A percentile compares a stretch with the other conserved stretches of the same genome.
Conservation (phyloP, 306 rosid genomes). For the Calophaca sinica region DNA sequence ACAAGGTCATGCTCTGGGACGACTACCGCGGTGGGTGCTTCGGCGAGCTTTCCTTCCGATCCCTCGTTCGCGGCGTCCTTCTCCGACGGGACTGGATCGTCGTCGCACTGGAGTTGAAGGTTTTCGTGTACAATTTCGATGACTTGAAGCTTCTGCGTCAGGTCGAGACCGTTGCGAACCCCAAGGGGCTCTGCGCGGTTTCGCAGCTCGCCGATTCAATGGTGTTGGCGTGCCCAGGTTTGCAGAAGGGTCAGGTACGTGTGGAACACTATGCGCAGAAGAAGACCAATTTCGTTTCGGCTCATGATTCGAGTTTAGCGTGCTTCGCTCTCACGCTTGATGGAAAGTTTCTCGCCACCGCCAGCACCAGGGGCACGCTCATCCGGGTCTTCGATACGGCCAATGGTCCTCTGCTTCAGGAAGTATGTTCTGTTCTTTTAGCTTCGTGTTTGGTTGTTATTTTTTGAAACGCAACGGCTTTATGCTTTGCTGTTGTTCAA, state of each 20-base stretch:
- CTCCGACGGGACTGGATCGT: constrained; percentile 77
- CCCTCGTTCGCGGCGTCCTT: constrained; percentile 64
- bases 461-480: neutral
- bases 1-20: constrained; percentile 82
- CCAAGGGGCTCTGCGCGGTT: constrained; percentile 83
- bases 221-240: constrained; percentile 77
- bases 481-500: neutral
- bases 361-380: constrained; percentile 82
- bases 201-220: constrained; percentile 62
- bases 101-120: constrained; percentile 66
- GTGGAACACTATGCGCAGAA: constrained; percentile 69
- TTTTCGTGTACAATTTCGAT: constrained; percentile 66
- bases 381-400: constrained; percentile 70
- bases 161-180: constrained; percentile 74
- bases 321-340: constrained; percentile 78
- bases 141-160: constrained; percentile 69
- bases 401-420: constrained; percentile 76
- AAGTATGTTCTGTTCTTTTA: constrained; percentile 57
- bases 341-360: constrained; percentile 77
- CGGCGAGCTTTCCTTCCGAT: constrained; percentile 67
- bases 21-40: constrained; percentile 65
- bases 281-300: constrained; percentile 65
- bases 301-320: constrained; percentile 77
- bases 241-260: constrained; percentile 77
- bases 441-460: neutral